Evolutionary conservation across 2,329 filamentous ascomycete genomes (phyloP).

Genomic region (Fusarium setosum): DNA sequence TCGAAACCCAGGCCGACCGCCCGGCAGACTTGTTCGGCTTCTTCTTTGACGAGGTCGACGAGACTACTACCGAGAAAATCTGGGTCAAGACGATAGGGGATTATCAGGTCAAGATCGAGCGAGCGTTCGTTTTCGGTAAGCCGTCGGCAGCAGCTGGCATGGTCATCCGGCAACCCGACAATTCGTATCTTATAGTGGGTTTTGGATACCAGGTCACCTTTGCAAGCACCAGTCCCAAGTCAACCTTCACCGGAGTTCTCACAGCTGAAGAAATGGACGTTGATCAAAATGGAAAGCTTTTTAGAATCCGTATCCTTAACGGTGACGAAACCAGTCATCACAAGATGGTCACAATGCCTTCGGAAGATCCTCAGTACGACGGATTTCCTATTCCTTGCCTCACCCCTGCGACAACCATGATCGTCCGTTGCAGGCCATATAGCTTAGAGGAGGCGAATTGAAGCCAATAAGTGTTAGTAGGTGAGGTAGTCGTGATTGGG

Average conservation of each 20-base stretch:
- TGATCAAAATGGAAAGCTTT: background rate
- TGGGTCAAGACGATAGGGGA: background rate
- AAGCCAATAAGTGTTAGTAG: no score
- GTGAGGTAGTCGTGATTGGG: no score
- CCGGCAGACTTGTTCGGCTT: background rate
- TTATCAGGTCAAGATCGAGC: background rate
- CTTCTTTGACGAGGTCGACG: background rate
- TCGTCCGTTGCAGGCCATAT: background rate
- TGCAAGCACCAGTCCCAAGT: background rate
- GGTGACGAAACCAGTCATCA: background rate
- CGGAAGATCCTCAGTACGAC: background rate
- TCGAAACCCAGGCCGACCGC: background rate
- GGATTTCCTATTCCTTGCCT: background rate
- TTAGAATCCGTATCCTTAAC: background rate
- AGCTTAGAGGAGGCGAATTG: no score
- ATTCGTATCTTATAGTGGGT: background rate
- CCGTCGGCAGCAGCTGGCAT: background rate
- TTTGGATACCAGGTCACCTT: background rate
- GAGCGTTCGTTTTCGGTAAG: background rate
- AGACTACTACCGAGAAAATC: background rate
- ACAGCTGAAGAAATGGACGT: background rate
- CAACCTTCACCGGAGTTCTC: background rate
- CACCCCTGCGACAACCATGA: background rate
- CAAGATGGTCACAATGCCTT: background rate
- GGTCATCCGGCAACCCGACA: background rate